Percentiles rank a stretch among this genome's conserved stretches.
Evolutionary conservation across 805 yeast genomes (phyloP).

Genomic region (Debaryomyces hansenii): DNA sequence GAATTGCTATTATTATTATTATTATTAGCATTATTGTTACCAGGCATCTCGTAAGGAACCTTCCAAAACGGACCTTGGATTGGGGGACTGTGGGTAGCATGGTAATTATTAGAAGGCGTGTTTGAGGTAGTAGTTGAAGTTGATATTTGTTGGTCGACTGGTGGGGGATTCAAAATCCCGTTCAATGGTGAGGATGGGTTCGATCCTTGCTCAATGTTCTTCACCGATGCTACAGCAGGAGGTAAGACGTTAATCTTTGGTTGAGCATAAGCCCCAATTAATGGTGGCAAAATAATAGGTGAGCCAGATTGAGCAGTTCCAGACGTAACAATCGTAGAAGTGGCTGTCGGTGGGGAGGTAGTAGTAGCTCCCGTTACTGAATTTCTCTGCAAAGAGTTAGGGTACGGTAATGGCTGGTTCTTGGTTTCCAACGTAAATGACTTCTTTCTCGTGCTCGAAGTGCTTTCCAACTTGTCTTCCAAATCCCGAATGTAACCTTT

Average conservation of each 20-base stretch:
- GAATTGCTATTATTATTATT: neutral
- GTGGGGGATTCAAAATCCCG: constrained; percentile 5
- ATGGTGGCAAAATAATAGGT: constrained; percentile 32
- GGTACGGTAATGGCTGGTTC: constrained; percentile 10
- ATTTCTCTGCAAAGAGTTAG: constrained; percentile 1
- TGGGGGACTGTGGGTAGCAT: constrained; percentile 22
- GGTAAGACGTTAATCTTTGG: constrained; percentile 8
- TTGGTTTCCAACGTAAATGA: neutral
- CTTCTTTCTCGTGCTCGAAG: constrained; percentile 1
- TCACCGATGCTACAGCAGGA: constrained; percentile 4
- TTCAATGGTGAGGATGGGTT: constrained; percentile 17
- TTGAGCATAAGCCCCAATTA: constrained; percentile 16
- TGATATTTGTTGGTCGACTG: constrained; percentile 1
- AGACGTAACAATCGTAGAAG: constrained; percentile 6
- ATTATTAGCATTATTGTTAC: constrained; percentile 4
- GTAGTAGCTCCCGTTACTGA: constrained; percentile 1
- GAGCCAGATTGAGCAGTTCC: constrained; percentile 10
- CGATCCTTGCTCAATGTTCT: constrained; percentile 6
- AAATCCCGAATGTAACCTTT: constrained; percentile 61
- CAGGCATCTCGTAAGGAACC: constrained; percentile 60
- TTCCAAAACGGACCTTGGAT: constrained; percentile 58
- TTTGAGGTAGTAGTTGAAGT: constrained; percentile 3
- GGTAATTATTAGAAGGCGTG: neutral
- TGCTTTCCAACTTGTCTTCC: constrained; percentile 34
- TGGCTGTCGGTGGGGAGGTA: constrained; percentile 6